A percentile compares a stretch with the other conserved stretches of the same genome.
Evolutionary conservation across 1,284 basidiomycete species (phyloP).

Genomic region (Dichomitus squalens): DNA sequence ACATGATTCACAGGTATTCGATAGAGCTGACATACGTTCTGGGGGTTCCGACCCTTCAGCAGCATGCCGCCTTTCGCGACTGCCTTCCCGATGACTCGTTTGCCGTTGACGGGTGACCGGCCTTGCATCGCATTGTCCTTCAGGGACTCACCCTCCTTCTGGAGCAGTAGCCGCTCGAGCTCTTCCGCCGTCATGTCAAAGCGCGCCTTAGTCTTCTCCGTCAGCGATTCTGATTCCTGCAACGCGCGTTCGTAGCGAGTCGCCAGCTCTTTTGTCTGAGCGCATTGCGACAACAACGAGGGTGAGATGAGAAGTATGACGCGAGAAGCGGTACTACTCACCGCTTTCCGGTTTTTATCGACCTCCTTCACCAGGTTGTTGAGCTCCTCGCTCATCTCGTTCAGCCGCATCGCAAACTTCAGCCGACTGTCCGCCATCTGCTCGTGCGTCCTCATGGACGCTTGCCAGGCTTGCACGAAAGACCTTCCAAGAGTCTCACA

Average conservation of each 20-base stretch:
- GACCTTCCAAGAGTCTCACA: constrained; percentile 48
- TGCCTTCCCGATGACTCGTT: constrained; percentile 81
- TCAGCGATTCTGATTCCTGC: constrained; percentile 85
- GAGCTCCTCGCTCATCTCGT: constrained; percentile 97
- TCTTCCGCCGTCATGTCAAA: constrained; percentile 94
- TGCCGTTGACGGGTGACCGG: constrained; percentile 60
- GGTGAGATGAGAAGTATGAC: background rate
- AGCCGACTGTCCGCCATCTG: constrained; percentile 86
- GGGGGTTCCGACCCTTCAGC: constrained; percentile 93
- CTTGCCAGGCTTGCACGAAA: constrained; percentile 89
- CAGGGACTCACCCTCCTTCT: constrained; percentile 92
- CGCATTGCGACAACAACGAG: background rate
- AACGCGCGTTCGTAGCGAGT: constrained; percentile 85
- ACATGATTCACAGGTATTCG: too few relatives aligned
- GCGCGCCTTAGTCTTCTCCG: constrained; percentile 88
- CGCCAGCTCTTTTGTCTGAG: constrained; percentile 91
- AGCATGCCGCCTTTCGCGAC: constrained; percentile 90
- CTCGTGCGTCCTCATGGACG: constrained; percentile 88
- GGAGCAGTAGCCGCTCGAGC: constrained; percentile 88
- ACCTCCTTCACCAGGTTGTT: constrained; percentile 85
- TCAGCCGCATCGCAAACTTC: constrained; percentile 83
- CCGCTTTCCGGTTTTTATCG: constrained; percentile 90
- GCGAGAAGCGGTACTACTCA: constrained; percentile 35
- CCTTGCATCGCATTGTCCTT: constrained; percentile 78
- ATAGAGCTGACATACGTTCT: constrained; percentile 68